Base-by-base conservation (phyloP, 345 rosid species). In the Eucalyptus viminalis region DNA sequence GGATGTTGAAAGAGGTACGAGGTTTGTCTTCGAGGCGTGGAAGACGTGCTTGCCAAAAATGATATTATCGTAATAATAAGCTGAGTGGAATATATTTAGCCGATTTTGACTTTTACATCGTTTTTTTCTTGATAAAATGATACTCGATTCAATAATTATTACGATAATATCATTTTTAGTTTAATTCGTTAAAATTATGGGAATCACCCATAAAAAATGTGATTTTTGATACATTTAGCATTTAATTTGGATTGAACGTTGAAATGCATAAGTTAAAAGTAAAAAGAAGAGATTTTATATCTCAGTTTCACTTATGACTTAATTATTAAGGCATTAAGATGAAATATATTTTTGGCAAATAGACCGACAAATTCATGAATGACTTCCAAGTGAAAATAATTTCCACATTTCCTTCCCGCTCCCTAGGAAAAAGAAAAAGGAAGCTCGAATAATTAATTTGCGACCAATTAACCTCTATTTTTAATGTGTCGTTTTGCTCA, bases 251-350 rank as follows among this genome's bases (percentile, higher is more conserved):
- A 7, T 16, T 31, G 80, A 31, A 69, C 1, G 7, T 0, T 1
- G 37, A 69, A 8, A 2, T 10, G 24, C 0, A 0, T 5, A 19
- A 72, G 8, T 34, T 17, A 72, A 72, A 8, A 62, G 1, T 31
- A 31, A 29, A 31, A 22, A 31, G 1, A 5, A 43, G 6, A 5
- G 8, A 69, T 31, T 0, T 31, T 2, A 34, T 9, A 34, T 16
- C 24, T 17, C 0, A 1, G 0, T 34, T 34, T 34, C 25, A 17
- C 9, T 0, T 2, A 9, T 9, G 1, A 34, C 1, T 69, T 72
- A 34, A 9, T 37, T 17, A 17, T 17, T 17, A 34, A 8, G 22
- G 9, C 7, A 69, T 69, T 6, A 1, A 2, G 0, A n/a, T 22
- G 0, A 14, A 14, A 65, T 62, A 27, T 62, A 62, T n/a, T n/a